These are phyloP conservation scores for Suillus fuscotomentosus DNA, from an alignment of 768 basidiomycete genomes.

Conservation along the genomic window DNA sequence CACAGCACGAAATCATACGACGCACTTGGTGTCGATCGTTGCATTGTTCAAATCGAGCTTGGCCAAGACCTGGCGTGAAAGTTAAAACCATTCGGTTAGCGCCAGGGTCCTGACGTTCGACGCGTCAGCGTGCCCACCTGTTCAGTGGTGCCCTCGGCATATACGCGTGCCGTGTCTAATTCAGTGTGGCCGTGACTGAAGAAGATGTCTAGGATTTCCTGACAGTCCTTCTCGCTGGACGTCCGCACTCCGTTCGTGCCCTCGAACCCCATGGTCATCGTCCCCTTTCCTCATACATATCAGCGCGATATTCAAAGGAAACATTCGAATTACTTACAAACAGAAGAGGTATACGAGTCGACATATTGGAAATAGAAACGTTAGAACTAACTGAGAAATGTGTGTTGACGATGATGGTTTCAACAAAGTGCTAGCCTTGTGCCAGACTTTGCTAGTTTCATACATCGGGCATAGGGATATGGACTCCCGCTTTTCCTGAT, in stretches of 20 bases:
- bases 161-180: slow-evolving; percentile 51
- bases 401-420: background rate
- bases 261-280: slow-evolving; percentile 44
- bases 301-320: background rate
- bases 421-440: background rate
- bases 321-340: slow-evolving; percentile 1
- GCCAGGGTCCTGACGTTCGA: background rate
- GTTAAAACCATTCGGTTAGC: background rate
- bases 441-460: background rate
- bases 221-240: slow-evolving; percentile 33
- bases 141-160: slow-evolving; percentile 56
- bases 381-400: background rate
- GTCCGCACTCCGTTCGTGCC: slow-evolving; percentile 42
- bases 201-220: slow-evolving; percentile 46
- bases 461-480: background rate
- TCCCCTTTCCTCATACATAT: slow-evolving; percentile 33
- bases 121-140: slow-evolving; percentile 27
- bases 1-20: background rate
- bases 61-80: slow-evolving; percentile 32
- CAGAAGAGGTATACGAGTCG: slow-evolving; percentile 9
- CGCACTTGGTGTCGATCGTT: slow-evolving; percentile 50
- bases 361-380: background rate
- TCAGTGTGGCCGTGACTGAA: slow-evolving; percentile 41
- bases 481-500: background rate
- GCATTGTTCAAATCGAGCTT: slow-evolving; percentile 40